Conservation (phyloP, 2,329 filamentous ascomycete species). For the Pseudogymnoascus sp. region DNA sequence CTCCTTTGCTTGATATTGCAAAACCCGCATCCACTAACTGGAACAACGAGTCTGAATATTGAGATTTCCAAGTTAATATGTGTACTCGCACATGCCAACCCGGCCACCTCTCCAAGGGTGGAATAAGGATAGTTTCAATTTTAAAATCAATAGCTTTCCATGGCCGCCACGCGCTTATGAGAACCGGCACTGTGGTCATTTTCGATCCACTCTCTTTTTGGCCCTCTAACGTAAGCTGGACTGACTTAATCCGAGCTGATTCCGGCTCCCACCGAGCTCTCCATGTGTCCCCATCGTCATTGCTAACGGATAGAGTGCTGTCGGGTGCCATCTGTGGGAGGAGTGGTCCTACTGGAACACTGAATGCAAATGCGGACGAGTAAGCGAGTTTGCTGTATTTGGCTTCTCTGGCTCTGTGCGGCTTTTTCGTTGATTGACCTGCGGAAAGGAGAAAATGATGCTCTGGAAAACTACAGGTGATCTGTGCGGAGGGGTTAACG, state of each 20-base stretch:
- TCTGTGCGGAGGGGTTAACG: slow-evolving; percentile 35
- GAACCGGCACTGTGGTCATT: not conserved
- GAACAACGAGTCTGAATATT: not conserved
- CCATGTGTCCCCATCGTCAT: slow-evolving; percentile 22
- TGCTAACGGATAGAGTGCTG: slow-evolving; percentile 20
- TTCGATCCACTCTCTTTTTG: not conserved
- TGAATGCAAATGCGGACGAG: slow-evolving; percentile 41
- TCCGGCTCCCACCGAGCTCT: slow-evolving; percentile 20
- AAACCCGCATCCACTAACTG: slow-evolving; percentile 24
- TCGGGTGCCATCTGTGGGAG: slow-evolving; percentile 28
- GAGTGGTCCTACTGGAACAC: slow-evolving; percentile 33
- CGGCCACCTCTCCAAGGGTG: slow-evolving; percentile 27
- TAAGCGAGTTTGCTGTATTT: slow-evolving; percentile 44
- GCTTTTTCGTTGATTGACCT: slow-evolving; percentile 34
- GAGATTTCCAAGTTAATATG: slow-evolving; percentile 20
- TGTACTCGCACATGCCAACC: slow-evolving; percentile 36
- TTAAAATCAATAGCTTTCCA: slow-evolving; percentile 20
- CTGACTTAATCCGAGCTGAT: slow-evolving; percentile 9
- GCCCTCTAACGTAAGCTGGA: not conserved
- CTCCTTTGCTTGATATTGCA: slow-evolving; percentile 16
- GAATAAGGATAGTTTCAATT: slow-evolving; percentile 32
- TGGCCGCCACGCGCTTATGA: slow-evolving; percentile 18
- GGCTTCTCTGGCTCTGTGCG: slow-evolving; percentile 35
- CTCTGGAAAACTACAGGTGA: slow-evolving; percentile 34
- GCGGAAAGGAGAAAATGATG: slow-evolving; percentile 39